These are phyloP conservation scores for Abortiporus biennis DNA, from an alignment of 1,284 basidiomycete genomes.

Conservation along the genomic window DNA sequence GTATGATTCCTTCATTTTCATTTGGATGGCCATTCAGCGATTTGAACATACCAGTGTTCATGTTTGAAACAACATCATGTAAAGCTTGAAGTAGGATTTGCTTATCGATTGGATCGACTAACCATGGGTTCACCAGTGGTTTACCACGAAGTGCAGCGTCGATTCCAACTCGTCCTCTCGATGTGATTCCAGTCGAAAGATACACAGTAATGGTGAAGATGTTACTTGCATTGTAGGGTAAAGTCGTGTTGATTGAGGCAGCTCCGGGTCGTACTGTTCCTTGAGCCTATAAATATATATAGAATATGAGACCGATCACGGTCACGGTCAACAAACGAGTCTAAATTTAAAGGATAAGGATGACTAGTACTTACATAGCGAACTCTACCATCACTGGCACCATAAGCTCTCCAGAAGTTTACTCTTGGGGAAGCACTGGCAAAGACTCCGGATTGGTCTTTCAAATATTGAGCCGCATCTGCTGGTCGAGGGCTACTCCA, in stretches of 20 bases:
- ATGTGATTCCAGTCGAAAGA: slow-evolving; percentile 49
- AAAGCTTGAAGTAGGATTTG: slow-evolving; percentile 41
- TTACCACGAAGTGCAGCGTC: slow-evolving; percentile 43
- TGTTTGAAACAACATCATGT: slow-evolving; percentile 37
- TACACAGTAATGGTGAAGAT: slow-evolving; percentile 60
- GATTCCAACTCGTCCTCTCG: slow-evolving; percentile 56
- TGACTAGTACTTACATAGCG: slow-evolving; percentile 35
- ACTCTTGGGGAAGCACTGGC: slow-evolving; percentile 51
- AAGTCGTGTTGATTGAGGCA: slow-evolving; percentile 41
- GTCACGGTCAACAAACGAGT: background rate
- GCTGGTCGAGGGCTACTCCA: slow-evolving; percentile 47
- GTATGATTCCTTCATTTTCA: no score
- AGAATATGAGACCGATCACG: slow-evolving; percentile 1
- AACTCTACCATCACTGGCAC: slow-evolving; percentile 38
- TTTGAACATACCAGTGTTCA: slow-evolving; percentile 31
- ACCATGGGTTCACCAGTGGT: slow-evolving; percentile 51
- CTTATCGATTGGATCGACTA: slow-evolving; percentile 51
- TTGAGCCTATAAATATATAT: no score
- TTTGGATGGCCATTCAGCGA: slow-evolving; percentile 2
- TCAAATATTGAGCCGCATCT: slow-evolving; percentile 49
- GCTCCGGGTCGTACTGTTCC: slow-evolving; percentile 63
- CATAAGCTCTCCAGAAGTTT: slow-evolving; percentile 58
- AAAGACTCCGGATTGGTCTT: slow-evolving; percentile 47
- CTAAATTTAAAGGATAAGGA: background rate
- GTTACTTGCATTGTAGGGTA: slow-evolving; percentile 40